Percentiles rank a stretch among this genome's conserved stretches.
phyloP scores from a whole-genome alignment of 352 stramenopile genomes.

The Pythium periplocum region DNA sequence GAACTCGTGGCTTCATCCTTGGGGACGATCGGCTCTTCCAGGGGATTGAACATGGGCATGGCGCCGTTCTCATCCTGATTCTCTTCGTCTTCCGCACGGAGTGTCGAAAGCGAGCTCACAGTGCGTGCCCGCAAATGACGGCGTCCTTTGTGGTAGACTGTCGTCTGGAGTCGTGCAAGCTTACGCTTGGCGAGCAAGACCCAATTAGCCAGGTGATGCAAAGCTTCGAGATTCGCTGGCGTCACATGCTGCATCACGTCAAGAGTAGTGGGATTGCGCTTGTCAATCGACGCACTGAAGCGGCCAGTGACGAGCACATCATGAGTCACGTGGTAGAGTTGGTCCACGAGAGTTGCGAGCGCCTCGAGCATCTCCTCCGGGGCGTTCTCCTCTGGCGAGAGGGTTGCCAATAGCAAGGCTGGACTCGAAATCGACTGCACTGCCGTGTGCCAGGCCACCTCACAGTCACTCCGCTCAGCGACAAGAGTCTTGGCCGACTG shows the following conservation, averaged over 20 bases:
- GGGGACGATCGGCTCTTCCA: slow-evolving; percentile 14
- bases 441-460: slow-evolving; percentile 19
- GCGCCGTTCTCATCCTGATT: slow-evolving; percentile 1
- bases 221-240: slow-evolving; percentile 62
- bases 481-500: slow-evolving; percentile 18
- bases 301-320: slow-evolving; percentile 40
- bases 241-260: slow-evolving; percentile 27
- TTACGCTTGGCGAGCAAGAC: slow-evolving; percentile 73
- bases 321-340: slow-evolving; percentile 43
- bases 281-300: slow-evolving; percentile 30
- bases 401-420: slow-evolving; percentile 58
- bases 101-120: slow-evolving; percentile 41
- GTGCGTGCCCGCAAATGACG: slow-evolving; percentile 25
- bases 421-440: slow-evolving; percentile 48
- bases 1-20: slow-evolving; percentile 30
- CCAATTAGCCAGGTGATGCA: slow-evolving; percentile 78
- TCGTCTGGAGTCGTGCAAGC: slow-evolving; percentile 46
- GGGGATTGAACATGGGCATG: background rate
- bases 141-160: slow-evolving; percentile 22
- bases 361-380: slow-evolving; percentile 32
- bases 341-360: slow-evolving; percentile 44
- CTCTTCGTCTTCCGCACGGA: slow-evolving; percentile 20
- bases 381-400: slow-evolving; percentile 25
- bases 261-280: slow-evolving; percentile 15
- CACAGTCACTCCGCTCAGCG: background rate